Percentiles rank a stretch among this genome's conserved stretches.
phyloP scores from a whole-genome alignment of 1,284 basidiomycete species.

The Phellinidium pouzarii region DNA sequence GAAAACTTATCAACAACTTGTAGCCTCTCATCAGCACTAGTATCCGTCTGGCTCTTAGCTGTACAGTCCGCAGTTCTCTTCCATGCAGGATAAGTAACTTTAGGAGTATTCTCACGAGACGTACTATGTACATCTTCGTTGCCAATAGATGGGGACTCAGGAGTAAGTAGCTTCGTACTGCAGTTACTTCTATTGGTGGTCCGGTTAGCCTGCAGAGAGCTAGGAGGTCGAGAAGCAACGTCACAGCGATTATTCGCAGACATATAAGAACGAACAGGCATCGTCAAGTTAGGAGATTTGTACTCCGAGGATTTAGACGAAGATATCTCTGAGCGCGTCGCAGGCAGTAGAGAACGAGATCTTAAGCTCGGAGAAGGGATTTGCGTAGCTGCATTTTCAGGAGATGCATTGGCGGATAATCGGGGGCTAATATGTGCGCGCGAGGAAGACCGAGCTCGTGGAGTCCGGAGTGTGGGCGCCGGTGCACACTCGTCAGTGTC shows the following conservation, averaged over 20 bases:
- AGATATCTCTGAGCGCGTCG: not conserved
- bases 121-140: not conserved
- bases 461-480: slow-evolving; percentile 6
- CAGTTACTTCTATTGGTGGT: not conserved
- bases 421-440: not conserved
- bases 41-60: not conserved
- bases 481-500: slow-evolving; percentile 8
- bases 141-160: not conserved
- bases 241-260: not conserved
- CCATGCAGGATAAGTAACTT: not conserved
- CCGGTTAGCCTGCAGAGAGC: not conserved
- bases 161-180: not conserved
- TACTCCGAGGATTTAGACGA: not conserved
- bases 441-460: slow-evolving; percentile 6
- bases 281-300: not conserved
- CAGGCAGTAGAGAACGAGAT: not conserved
- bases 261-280: not conserved
- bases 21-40: slow-evolving; percentile 3
- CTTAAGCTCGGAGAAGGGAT: slow-evolving; percentile 5
- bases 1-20: not conserved
- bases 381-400: not conserved
- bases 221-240: not conserved
- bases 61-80: not conserved
- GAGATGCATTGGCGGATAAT: not conserved
- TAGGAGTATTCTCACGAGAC: slow-evolving; percentile 9